phyloP scores from a whole-genome alignment of 495 filamentous ascomycete species.

The Sphaerosporella brunnea region DNA sequence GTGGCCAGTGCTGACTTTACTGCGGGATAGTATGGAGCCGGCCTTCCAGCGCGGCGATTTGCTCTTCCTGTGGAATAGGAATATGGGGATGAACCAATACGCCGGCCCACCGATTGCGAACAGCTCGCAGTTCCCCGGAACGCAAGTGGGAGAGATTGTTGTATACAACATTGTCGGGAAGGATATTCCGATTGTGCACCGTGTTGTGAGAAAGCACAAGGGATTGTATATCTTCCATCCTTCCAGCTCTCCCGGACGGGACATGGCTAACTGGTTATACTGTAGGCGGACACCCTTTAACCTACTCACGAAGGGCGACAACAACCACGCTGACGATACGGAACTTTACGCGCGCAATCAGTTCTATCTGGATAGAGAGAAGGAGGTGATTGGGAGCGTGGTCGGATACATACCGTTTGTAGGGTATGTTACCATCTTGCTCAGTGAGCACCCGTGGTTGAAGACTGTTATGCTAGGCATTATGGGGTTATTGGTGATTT shows the following conservation, averaged over 20 bases:
- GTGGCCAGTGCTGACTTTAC: too few relatives aligned
- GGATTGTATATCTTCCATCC: constrained; percentile 34
- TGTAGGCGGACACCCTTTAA: constrained; percentile 32
- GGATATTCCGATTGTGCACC: constrained; percentile 88
- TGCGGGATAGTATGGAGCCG: constrained; percentile 60
- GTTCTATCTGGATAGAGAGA: constrained; percentile 60
- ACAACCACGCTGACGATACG: constrained; percentile 85
- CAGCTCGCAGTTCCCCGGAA: constrained; percentile 12
- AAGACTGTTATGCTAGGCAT: constrained; percentile 86
- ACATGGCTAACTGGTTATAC: constrained; percentile 3
- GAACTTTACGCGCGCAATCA: constrained; percentile 78
- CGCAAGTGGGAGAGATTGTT: constrained; percentile 34
- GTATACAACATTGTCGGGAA: constrained; percentile 88
- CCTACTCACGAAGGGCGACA: constrained; percentile 95
- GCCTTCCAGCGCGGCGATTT: constrained; percentile 92
- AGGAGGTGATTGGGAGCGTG: constrained; percentile 88
- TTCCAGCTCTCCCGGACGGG: neutral
- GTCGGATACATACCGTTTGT: constrained; percentile 88
- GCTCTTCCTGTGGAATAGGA: constrained; percentile 85
- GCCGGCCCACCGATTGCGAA: neutral
- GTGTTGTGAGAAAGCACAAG: constrained; percentile 61
- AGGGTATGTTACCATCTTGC: constrained; percentile 91
- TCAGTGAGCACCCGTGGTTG: constrained; percentile 92
- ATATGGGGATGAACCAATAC: constrained; percentile 29
- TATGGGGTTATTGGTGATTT: constrained; percentile 85